Evolutionary conservation across 768 basidiomycete genomes (phyloP).

Genomic region (Boletellus ananas): DNA sequence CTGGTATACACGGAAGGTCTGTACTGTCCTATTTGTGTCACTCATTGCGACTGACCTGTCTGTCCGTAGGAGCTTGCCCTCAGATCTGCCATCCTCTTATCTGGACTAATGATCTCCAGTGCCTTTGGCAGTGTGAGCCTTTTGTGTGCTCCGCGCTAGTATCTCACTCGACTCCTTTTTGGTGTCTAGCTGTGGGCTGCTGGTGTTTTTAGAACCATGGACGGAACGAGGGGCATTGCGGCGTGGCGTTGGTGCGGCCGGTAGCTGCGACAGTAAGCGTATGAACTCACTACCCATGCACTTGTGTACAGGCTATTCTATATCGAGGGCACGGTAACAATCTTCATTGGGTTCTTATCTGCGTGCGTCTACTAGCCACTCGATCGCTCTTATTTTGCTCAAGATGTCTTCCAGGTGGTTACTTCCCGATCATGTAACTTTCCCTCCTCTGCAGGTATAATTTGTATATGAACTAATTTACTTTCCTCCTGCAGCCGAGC

Average conservation of each 20-base stretch:
- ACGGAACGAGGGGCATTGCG: constrained; percentile 59
- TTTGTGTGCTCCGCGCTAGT: background rate
- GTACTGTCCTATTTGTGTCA: background rate
- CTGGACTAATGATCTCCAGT: constrained; percentile 56
- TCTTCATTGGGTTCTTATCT: constrained; percentile 50
- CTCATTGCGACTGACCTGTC: background rate
- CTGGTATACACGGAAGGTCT: constrained; percentile 23
- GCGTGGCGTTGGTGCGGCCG: constrained; percentile 63
- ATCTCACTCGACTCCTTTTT: background rate
- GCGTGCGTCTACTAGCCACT: constrained; percentile 35
- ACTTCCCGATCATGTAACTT: constrained; percentile 56
- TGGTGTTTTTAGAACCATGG: constrained; percentile 65
- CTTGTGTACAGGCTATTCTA: constrained; percentile 57
- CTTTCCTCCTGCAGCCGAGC: constrained; percentile 38
- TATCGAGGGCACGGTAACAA: constrained; percentile 66
- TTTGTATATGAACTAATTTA: background rate
- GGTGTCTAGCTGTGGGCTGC: constrained; percentile 59
- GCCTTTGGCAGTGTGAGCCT: constrained; percentile 59
- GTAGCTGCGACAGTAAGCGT: background rate
- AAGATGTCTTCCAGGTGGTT: constrained; percentile 40
- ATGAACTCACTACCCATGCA: background rate
- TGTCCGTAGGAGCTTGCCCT: constrained; percentile 56
- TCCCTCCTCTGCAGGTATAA: background rate
- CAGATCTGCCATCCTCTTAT: constrained; percentile 57
- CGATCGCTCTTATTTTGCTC: background rate